Percentiles rank a stretch among this genome's conserved stretches.
phyloP scores from a whole-genome alignment of 495 filamentous ascomycete species.

The Penicillium robsamsonii region DNA sequence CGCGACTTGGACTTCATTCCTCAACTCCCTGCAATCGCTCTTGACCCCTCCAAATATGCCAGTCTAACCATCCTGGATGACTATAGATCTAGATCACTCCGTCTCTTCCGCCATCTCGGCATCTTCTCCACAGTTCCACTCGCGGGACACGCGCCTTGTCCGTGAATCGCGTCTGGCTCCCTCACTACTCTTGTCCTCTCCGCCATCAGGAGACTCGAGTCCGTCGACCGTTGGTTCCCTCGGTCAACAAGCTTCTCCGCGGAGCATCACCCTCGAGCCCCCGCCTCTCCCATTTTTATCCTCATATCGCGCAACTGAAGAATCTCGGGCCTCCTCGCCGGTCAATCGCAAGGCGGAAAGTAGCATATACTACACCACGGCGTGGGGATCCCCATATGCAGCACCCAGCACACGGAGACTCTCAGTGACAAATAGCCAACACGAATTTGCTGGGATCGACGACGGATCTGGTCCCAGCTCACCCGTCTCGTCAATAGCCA shows the following conservation, averaged over 20 bases:
- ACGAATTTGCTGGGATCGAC: slow-evolving; percentile 39
- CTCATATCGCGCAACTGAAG: slow-evolving; percentile 32
- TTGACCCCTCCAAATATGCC: slow-evolving; percentile 19
- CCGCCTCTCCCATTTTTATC: slow-evolving; percentile 37
- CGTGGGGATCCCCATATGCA: slow-evolving; percentile 74
- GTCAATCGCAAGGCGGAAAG: slow-evolving; percentile 43
- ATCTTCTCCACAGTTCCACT: slow-evolving; percentile 38
- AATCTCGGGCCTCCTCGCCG: slow-evolving; percentile 44
- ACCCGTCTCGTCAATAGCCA: slow-evolving; percentile 48
- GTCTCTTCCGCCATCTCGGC: slow-evolving; percentile 43
- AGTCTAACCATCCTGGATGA: slow-evolving; percentile 17
- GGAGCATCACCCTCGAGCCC: slow-evolving; percentile 33
- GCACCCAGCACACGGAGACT: slow-evolving; percentile 50
- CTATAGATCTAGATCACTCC: slow-evolving; percentile 41
- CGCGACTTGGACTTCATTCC: slow-evolving; percentile 20
- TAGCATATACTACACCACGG: slow-evolving; percentile 60
- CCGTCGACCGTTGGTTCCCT: slow-evolving; percentile 38
- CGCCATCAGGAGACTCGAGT: slow-evolving; percentile 42
- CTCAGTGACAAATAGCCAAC: slow-evolving; percentile 45
- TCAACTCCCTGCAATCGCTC: slow-evolving; percentile 9
- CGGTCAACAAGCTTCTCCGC: slow-evolving; percentile 30
- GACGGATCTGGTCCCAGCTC: slow-evolving; percentile 38
- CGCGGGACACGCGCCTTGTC: slow-evolving; percentile 28
- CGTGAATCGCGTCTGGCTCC: slow-evolving; percentile 36
- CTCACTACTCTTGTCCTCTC: slow-evolving; percentile 33